phyloP scores from a whole-genome alignment of 2,329 filamentous ascomycete genomes.

The Cladosporium sp. region DNA sequence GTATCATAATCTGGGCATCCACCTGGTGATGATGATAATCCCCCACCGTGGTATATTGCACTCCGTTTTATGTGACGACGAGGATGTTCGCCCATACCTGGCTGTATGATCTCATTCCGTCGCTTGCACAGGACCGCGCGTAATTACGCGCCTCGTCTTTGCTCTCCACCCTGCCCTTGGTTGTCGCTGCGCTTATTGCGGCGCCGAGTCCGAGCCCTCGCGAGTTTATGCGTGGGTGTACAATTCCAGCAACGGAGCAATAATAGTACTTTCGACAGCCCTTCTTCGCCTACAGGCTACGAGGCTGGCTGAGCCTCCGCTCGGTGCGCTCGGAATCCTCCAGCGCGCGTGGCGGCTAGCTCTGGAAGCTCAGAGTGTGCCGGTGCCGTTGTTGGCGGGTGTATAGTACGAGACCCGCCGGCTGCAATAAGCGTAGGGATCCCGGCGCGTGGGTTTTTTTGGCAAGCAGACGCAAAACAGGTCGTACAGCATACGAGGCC shows the following conservation, averaged over 20 bases:
- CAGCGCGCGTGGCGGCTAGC: slow-evolving; percentile 2
- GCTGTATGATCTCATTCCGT: too few relatives aligned
- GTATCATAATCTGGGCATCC: too few relatives aligned
- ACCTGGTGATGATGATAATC: too few relatives aligned
- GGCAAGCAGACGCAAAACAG: neutral
- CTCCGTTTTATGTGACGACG: too few relatives aligned
- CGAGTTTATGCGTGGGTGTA: neutral
- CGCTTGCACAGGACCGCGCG: too few relatives aligned
- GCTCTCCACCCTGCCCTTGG: neutral
- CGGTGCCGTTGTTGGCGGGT: neutral
- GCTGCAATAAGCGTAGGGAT: slow-evolving; percentile 5
- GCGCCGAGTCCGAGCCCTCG: neutral
- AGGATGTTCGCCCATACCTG: too few relatives aligned
- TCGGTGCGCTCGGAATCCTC: neutral
- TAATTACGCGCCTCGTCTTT: neutral
- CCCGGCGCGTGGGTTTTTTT: neutral
- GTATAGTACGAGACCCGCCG: slow-evolving; percentile 4
- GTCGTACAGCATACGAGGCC: slow-evolving; percentile 10
- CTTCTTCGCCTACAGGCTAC: too few relatives aligned
- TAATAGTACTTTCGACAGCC: too few relatives aligned
- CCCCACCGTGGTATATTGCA: too few relatives aligned
- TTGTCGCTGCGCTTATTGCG: neutral
- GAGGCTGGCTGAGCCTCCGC: too few relatives aligned
- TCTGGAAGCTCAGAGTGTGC: neutral
- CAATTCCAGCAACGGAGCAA: too few relatives aligned